A percentile compares a stretch with the other conserved stretches of the same genome.
Evolutionary conservation across 139 green algal genomes (phyloP).

Genomic region (Volvox africanus): DNA sequence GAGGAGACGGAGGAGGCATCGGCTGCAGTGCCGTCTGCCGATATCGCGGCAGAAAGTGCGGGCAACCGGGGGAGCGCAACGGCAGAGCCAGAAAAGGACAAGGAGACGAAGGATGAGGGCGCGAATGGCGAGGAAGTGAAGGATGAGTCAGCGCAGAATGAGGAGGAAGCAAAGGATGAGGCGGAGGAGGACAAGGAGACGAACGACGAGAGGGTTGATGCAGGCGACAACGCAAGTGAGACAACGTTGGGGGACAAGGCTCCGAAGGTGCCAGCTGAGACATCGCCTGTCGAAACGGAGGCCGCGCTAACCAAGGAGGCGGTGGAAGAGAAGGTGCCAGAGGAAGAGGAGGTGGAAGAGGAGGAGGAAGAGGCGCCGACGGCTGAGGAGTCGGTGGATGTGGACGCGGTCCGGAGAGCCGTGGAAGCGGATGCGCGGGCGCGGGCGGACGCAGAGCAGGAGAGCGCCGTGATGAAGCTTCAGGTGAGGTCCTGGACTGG

Average conservation of each 20-base stretch:
- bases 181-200: background rate
- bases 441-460: slow-evolving; percentile 26
- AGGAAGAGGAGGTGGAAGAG: background rate
- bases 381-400: slow-evolving; percentile 26
- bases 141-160: background rate
- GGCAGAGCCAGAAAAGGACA: background rate
- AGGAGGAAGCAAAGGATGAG: background rate
- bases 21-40: background rate
- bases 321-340: background rate
- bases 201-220: background rate
- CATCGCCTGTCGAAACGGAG: background rate
- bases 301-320: background rate
- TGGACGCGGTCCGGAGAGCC: background rate
- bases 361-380: slow-evolving; percentile 4
- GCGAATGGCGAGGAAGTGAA: background rate
- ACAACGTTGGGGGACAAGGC: background rate
- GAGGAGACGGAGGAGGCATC: background rate
- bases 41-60: no score
- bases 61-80: background rate
- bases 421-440: slow-evolving; percentile 40
- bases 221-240: background rate
- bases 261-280: background rate
- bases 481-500: background rate
- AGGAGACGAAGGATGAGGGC: background rate
- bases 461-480: slow-evolving; percentile 26